Percentiles rank a stretch among this genome's conserved stretches.
These are phyloP conservation scores for Blastomyces parvus DNA, from an alignment of 2,329 filamentous ascomycete species.

Conservation along the genomic window DNA sequence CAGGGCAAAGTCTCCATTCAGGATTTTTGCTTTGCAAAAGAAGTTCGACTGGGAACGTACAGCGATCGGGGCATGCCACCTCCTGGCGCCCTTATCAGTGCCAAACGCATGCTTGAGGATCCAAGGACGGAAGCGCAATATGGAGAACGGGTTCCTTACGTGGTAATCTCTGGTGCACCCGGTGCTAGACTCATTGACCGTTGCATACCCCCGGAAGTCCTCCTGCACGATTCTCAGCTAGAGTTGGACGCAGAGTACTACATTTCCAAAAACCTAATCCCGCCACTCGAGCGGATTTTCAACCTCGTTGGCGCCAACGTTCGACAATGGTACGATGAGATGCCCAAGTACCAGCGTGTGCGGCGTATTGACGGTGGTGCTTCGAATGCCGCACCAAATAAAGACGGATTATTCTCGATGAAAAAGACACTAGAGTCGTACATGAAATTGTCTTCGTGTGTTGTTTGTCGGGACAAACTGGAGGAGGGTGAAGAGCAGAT, in stretches of 20 bases:
- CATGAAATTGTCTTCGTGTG: slow-evolving; percentile 68
- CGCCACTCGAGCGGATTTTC: slow-evolving; percentile 90
- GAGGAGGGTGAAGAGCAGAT: slow-evolving; percentile 34
- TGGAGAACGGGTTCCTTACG: slow-evolving; percentile 88
- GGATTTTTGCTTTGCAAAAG: slow-evolving; percentile 90
- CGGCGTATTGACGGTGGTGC: slow-evolving; percentile 46
- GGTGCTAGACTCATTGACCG: slow-evolving; percentile 79
- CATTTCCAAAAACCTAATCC: slow-evolving; percentile 90
- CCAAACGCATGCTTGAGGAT: slow-evolving; percentile 76
- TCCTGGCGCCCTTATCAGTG: slow-evolving; percentile 79
- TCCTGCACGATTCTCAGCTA: slow-evolving; percentile 65
- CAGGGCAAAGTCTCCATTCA: slow-evolving; percentile 76
- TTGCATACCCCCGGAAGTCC: slow-evolving; percentile 75
- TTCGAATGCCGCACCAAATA: not conserved
- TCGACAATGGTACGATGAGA: slow-evolving; percentile 85
- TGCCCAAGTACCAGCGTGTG: slow-evolving; percentile 80
- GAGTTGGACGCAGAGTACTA: slow-evolving; percentile 93
- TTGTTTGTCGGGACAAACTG: slow-evolving; percentile 61
- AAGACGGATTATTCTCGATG: slow-evolving; percentile 24
- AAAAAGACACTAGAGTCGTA: slow-evolving; percentile 88
- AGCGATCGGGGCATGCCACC: slow-evolving; percentile 69
- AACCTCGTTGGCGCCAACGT: slow-evolving; percentile 92
- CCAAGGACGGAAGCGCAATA: slow-evolving; percentile 84
- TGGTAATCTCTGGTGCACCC: slow-evolving; percentile 80
- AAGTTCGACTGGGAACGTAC: slow-evolving; percentile 85